Base-by-base conservation (phyloP, 345 rosid genomes). In the Dipteronia sinensis region DNA sequence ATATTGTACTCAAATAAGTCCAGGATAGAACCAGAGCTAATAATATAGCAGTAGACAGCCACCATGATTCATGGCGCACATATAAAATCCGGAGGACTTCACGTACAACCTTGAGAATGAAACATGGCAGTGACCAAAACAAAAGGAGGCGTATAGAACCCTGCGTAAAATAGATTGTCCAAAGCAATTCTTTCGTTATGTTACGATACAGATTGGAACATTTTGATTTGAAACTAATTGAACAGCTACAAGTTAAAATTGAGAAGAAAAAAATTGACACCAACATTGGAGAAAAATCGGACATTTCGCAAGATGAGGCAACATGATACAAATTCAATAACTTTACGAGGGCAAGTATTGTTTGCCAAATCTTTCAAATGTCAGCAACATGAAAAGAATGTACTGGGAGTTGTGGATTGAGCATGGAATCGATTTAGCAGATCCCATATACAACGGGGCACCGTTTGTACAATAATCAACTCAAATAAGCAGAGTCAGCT, bases 121-220 rank as follows among this genome's bases (percentile, higher is more conserved):
- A 90, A 80, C 97, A 91, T 65, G 98, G 97, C 25, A 95, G 77
- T 8, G 88, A 82, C 98, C 98, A 95, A 27, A 85, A 2, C 10
- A 90, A 76, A 59, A 94, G 88, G 83, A 93, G 79, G 25, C 88
- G 86, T 59, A 90, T 59, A 17, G 95, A 90, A 77, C 82, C 88
- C 98, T 95, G 88, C 58, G 19, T 64, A 63, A 80, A 80, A 72
- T 67, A 74, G 47, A 55, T 69, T 19, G 27, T 53, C 19, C 71
- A 63, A 59, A 79, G 70, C 76, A 83, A 69, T 16, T 75, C 22
- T 38, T 12, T 20, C 16, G 51, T 34, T 56, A 65, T 38, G 31
- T 46, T 8, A 63, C 27, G 1, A 27, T 34, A 5, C 38, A 16
- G 55, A 62, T 15, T 31, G 56, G 55, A 23, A 62, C 16, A 42